phyloP scores from a whole-genome alignment of 2,329 filamentous ascomycete genomes.

The Pseudogymnoascus sp. region DNA sequence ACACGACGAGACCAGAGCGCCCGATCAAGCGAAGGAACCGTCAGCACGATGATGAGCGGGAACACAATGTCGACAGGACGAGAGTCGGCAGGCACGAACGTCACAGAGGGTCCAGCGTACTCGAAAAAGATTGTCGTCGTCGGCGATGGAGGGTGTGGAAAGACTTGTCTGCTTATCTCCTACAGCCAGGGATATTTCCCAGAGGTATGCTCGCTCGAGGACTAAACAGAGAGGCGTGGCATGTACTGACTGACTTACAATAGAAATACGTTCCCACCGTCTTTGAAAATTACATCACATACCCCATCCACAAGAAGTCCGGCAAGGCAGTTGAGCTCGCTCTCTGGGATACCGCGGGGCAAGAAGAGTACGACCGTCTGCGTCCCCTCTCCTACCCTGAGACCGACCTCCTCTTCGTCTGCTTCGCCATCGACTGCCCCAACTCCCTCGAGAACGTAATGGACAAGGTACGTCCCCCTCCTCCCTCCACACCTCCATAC shows the following conservation, averaged over 20 bases:
- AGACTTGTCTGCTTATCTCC: constrained; percentile 96
- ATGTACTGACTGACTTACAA: constrained; percentile 9
- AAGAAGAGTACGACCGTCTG: constrained; percentile 96
- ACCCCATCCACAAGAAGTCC: constrained; percentile 77
- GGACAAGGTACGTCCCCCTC: constrained; percentile 67
- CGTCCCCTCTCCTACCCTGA: constrained; percentile 95
- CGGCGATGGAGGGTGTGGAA: constrained; percentile 94
- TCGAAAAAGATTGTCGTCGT: constrained; percentile 99
- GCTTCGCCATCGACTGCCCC: constrained; percentile 97
- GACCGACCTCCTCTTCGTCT: constrained; percentile 95
- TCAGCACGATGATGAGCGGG: constrained; percentile 71
- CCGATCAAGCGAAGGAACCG: constrained; percentile 78
- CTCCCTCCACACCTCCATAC: constrained; percentile 3
- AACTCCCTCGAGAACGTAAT: constrained; percentile 97
- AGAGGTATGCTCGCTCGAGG: constrained; percentile 57
- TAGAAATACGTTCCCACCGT: constrained; percentile 99
- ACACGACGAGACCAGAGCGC: constrained; percentile 28
- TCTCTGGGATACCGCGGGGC: constrained; percentile 95
- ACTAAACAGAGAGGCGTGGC: neutral
- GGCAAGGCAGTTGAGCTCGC: constrained; percentile 96
- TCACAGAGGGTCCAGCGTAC: constrained; percentile 85
- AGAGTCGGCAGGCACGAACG: constrained; percentile 72
- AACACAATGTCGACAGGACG: constrained; percentile 57
- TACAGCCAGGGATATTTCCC: constrained; percentile 99
- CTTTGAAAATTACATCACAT: constrained; percentile 99